Evolutionary conservation across 148 eudicot genomes (phyloP), one percentile per base, ranked within the genome.

Genomic region (Vaccinium vitisidaea): DNA sequence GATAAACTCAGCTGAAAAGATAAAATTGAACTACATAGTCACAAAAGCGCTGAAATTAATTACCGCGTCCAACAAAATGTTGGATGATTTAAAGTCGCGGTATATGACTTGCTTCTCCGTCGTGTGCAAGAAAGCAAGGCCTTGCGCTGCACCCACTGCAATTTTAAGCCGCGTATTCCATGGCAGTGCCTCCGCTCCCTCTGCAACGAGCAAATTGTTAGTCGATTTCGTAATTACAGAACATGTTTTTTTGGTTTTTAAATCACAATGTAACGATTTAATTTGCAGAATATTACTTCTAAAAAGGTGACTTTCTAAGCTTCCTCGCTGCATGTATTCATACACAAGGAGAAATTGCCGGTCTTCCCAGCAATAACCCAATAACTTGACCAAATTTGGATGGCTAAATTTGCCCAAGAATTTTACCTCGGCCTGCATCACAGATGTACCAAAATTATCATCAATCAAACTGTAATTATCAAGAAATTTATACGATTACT

Each of bases 11-110:
- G 6, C n/a, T 78, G 8, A 8, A 69, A 23, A 2, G 30, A 65
- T 2, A 65, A 65, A 65, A 65, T 65, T 65, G 5, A n/a, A 63
- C 69, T 21, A 63, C 69, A 63, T 63, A 23, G 13, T 63, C 13
- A 9, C 25, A 23, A 18, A 18, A 13, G 30, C 3, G 27, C 8
- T 25, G 4, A 48, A 12, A 25, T 12, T 56, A 3, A 4, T 27
- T 85, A 94, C 98, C 92, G 52, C 81, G 63, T 96, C 94, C 32
- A 96, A 86, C 85, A 96, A 86, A 21, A 96, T 93, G 79, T 96
- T 96, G n/a, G 96, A 87, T 16, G 98, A 89, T 65, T 96, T 96
- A n/a, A 96, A 96, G 80, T 96, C 98, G 1, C 98, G 89, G 82
- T 93, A 96, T 21, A 96, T 96, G 71, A 94, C 98, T 53, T 83